Percentiles rank a stretch among this genome's conserved stretches.
These are phyloP conservation scores for Leccinum variabile DNA, from an alignment of 1,284 basidiomycete genomes.

Conservation along the genomic window DNA sequence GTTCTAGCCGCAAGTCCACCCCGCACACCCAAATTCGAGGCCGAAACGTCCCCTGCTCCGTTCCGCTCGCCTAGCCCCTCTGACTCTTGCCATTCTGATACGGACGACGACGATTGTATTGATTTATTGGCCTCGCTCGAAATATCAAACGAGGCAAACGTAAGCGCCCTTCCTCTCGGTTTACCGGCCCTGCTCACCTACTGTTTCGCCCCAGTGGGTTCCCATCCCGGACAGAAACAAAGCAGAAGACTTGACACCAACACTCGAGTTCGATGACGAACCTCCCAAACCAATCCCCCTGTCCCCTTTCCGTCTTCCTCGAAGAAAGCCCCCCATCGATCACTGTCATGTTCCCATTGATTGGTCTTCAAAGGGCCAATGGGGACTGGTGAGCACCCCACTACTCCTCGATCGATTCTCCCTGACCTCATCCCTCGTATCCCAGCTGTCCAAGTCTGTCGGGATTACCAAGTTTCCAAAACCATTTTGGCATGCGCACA, in stretches of 20 bases:
- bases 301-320: slow-evolving; percentile 15
- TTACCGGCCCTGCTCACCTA: slow-evolving; percentile 8
- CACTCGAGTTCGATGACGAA: slow-evolving; percentile 5
- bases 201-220: slow-evolving; percentile 23
- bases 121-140: slow-evolving; percentile 30
- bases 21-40: slow-evolving; percentile 10
- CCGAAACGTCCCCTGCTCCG: slow-evolving; percentile 1
- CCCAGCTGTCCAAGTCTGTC: slow-evolving; percentile 18
- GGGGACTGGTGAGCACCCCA: slow-evolving; percentile 24
- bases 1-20: background rate
- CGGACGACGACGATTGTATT: slow-evolving; percentile 29
- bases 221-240: slow-evolving; percentile 30
- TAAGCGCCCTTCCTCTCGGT: slow-evolving; percentile 12
- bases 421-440: background rate
- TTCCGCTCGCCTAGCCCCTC: slow-evolving; percentile 4
- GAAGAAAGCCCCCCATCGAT: slow-evolving; percentile 21
- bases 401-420: background rate
- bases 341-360: slow-evolving; percentile 18
- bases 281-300: slow-evolving; percentile 4
- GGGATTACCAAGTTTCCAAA: slow-evolving; percentile 28
- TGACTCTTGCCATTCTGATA: slow-evolving; percentile 5
- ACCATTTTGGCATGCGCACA: slow-evolving; percentile 22
- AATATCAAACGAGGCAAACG: slow-evolving; percentile 33
- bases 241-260: slow-evolving; percentile 34
- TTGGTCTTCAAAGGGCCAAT: slow-evolving; percentile 16